Conservation (phyloP, 345 rosid species). For the Lepidium aucheri region DNA sequence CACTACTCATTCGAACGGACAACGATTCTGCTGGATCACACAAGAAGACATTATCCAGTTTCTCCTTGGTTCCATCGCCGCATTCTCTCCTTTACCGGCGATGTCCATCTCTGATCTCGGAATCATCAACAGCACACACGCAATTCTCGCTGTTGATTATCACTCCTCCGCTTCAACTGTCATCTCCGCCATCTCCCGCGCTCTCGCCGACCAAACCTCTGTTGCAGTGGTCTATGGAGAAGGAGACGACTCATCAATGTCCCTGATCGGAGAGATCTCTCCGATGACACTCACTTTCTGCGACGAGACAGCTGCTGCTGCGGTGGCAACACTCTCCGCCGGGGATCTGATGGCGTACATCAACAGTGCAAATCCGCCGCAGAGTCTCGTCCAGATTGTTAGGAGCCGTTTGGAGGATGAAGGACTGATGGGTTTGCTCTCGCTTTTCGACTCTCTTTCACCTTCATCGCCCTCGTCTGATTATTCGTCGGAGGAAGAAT, state of each 20-base stretch:
- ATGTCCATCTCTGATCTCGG: slow-evolving; percentile 57
- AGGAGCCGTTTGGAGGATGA: slow-evolving; percentile 40
- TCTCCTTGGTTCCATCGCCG: slow-evolving; percentile 65
- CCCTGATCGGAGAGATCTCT: slow-evolving; percentile 67
- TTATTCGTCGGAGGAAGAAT: slow-evolving; percentile 64
- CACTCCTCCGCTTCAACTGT: slow-evolving; percentile 58
- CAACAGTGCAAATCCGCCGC: slow-evolving; percentile 78
- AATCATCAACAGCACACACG: slow-evolving; percentile 42
- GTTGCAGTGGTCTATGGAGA: slow-evolving; percentile 62
- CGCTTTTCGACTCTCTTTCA: slow-evolving; percentile 30
- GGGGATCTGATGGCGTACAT: slow-evolving; percentile 87
- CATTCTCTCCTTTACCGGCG: slow-evolving; percentile 63
- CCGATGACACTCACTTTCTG: slow-evolving; percentile 58
- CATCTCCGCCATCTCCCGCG: slow-evolving; percentile 36
- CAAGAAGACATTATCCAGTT: slow-evolving; percentile 80
- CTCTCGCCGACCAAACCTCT: slow-evolving; percentile 51
- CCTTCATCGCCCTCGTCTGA: slow-evolving; percentile 5
- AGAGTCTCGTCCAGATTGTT: slow-evolving; percentile 51
- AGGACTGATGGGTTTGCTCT: slow-evolving; percentile 42
- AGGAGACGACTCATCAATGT: slow-evolving; percentile 38
- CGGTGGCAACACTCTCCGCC: slow-evolving; percentile 57
- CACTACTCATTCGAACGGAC: slow-evolving; percentile 51
- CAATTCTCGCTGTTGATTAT: slow-evolving; percentile 41
- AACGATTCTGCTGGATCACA: slow-evolving; percentile 81
- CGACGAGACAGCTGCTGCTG: slow-evolving; percentile 64